Base-by-base conservation (phyloP, 2,329 filamentous ascomycete species). In the Neoarthrinium moseri region DNA sequence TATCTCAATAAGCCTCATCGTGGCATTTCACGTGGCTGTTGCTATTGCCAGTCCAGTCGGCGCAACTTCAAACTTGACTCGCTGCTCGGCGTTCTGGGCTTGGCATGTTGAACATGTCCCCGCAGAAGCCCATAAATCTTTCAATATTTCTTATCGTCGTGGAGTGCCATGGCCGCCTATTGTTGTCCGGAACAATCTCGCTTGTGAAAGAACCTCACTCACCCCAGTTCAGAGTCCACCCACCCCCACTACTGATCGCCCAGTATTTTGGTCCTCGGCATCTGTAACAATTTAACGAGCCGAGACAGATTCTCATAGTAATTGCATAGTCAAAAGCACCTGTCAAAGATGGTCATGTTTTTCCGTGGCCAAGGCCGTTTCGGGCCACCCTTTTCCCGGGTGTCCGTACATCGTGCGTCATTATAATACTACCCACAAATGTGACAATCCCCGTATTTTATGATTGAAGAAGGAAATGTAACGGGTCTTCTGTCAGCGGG, bases 261-360 rank as follows among this genome's bases (percentile, higher is more conserved):
- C 33, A 35, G 33, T 8, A 35, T 20, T 22, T n/a, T 35, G n/a
- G 5, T 12, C 33, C 17, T 35, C 33, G 33, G 33, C 15, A 35
- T 35, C 12, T 35, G 33, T 35, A 8, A 20, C 15, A 20, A 8
- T 18, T 32, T n/a, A 20, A 35, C 33, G 33, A 35, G 33, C 33
- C 33, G 17, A 35, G 33, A 35, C 22, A 35, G 33, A 35, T 17
- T 35, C 33, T 35, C 33, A 35, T 35, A 20, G 17, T 35, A 22
- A 35, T 35, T 35, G 33, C 33, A 35, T 35, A 11, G n/a, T 20
- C 33, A 35, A 35, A 35, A 38, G 35, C 35, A 38, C 35, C 20
- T 38, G 35, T 24, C 35, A 24, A n/a, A 38, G 35, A 15, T 38
- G 10, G 35, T 38, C 20, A 12, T 22, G 12, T 24, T 38, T 23